Conservation (phyloP, 2,329 filamentous ascomycete genomes). For the Pseudocercospora eumusae region DNA sequence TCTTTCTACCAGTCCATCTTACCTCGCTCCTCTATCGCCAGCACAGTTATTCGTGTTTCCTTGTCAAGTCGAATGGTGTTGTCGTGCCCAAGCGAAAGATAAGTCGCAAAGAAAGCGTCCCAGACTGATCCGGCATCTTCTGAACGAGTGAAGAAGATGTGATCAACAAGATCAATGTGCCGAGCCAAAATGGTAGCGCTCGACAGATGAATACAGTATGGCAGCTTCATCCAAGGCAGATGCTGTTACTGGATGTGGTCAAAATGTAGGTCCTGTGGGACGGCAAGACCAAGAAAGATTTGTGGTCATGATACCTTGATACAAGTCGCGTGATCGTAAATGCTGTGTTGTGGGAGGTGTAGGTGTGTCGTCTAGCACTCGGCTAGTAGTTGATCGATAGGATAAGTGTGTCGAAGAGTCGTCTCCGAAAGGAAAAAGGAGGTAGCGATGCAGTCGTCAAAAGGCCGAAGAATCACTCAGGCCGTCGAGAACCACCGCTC, state of each 20-base stretch:
- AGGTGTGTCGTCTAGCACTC: slow-evolving; percentile 18
- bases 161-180: slow-evolving; percentile 33
- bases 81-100: neutral
- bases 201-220: slow-evolving; percentile 11
- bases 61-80: slow-evolving; percentile 1
- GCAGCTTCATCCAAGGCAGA: slow-evolving; percentile 25
- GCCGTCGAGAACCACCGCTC: slow-evolving; percentile 20
- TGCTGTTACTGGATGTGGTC: slow-evolving; percentile 21
- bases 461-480: slow-evolving; percentile 18
- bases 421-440: slow-evolving; percentile 18
- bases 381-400: slow-evolving; percentile 18
- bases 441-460: slow-evolving; percentile 22
- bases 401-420: slow-evolving; percentile 23
- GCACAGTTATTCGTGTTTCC: neutral
- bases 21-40: neutral
- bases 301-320: slow-evolving; percentile 12
- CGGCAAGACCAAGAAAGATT: slow-evolving; percentile 25
- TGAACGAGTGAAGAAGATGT: slow-evolving; percentile 37
- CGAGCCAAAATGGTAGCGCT: slow-evolving; percentile 24
- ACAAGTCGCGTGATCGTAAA: slow-evolving; percentile 14
- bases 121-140: slow-evolving; percentile 37
- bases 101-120: slow-evolving; percentile 11
- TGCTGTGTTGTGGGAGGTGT: slow-evolving; percentile 4
- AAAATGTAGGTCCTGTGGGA: slow-evolving; percentile 24
- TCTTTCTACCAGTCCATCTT: slow-evolving; percentile 6